Percentiles rank a stretch among this genome's conserved stretches.
These are phyloP conservation scores for Neofusicoccum kwambonambiense DNA, from an alignment of 2,329 filamentous ascomycete genomes.

Conservation along the genomic window DNA sequence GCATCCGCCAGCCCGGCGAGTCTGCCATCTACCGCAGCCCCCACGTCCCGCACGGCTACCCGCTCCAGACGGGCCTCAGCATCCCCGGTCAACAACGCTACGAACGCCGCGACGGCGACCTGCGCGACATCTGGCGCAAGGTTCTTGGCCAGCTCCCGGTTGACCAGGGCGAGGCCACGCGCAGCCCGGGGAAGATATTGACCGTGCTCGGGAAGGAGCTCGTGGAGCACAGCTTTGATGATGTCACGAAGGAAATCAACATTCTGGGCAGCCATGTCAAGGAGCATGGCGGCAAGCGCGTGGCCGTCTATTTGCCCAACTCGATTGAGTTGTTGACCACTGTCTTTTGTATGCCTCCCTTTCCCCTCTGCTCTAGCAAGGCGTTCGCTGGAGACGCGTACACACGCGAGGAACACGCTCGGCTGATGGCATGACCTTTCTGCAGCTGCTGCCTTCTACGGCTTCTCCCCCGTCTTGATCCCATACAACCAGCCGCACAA, in stretches of 20 bases:
- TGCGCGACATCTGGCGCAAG: conserved; percentile 86
- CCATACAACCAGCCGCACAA: conserved; percentile 76
- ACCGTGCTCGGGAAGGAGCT: conserved; percentile 78
- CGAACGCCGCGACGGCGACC: conserved; percentile 83
- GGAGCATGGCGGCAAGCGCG: conserved; percentile 65
- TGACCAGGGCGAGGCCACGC: conserved; percentile 60
- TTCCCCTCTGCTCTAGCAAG: no score
- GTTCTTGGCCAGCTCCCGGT: conserved; percentile 64
- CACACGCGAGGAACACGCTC: neutral
- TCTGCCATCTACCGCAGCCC: conserved; percentile 84
- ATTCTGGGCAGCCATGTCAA: conserved; percentile 76
- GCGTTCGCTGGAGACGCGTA: neutral
- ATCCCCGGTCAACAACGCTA: conserved; percentile 49
- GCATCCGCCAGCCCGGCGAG: conserved; percentile 79
- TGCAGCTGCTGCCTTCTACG: conserved; percentile 81
- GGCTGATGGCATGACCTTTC: conserved; percentile 1
- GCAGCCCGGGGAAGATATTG: conserved; percentile 68
- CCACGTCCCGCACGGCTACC: conserved; percentile 74
- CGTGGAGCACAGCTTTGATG: conserved; percentile 67
- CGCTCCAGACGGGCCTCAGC: conserved; percentile 16
- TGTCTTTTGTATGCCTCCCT: conserved; percentile 60
- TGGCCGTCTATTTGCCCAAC: conserved; percentile 91
- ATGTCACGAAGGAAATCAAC: conserved; percentile 82
- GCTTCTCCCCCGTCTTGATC: conserved; percentile 77
- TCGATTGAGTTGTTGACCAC: conserved; percentile 81